These are phyloP conservation scores for Tolypocladium cylindrosporum DNA, from an alignment of 2,329 filamentous ascomycete genomes.

Conservation along the genomic window DNA sequence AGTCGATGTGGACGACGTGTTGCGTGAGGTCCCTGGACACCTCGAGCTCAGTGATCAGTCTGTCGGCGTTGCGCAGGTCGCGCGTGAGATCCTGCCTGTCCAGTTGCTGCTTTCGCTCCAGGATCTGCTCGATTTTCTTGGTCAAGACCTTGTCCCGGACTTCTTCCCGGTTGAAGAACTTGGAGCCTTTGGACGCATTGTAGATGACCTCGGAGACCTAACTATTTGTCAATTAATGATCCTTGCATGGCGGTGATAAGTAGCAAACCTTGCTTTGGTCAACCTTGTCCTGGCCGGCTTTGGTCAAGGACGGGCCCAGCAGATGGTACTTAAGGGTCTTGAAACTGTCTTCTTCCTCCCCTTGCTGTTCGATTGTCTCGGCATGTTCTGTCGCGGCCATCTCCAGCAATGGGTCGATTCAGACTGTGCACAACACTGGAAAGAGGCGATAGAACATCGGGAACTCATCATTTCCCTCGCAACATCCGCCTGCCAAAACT, in stretches of 20 bases:
- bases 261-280: constrained; percentile 67
- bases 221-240: constrained; percentile 1
- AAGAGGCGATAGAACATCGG: not conserved
- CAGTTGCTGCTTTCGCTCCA: constrained; percentile 64
- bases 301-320: constrained; percentile 82
- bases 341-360: constrained; percentile 22
- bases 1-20: constrained; percentile 83
- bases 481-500: not conserved
- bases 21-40: constrained; percentile 71
- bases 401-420: not conserved
- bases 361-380: constrained; percentile 1
- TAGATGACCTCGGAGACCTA: constrained; percentile 94
- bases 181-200: constrained; percentile 90
- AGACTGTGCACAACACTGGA: not conserved
- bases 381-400: not conserved
- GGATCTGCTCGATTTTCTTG: constrained; percentile 71
- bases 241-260: not conserved
- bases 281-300: constrained; percentile 87
- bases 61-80: constrained; percentile 69
- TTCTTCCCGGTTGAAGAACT: constrained; percentile 91
- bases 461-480: not conserved
- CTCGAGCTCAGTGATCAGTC: constrained; percentile 73
- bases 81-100: constrained; percentile 65
- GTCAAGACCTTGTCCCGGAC: constrained; percentile 72
- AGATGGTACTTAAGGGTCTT: constrained; percentile 78